Base-by-base conservation (phyloP, 768 basidiomycete species). In the Suillus spraguei region DNA sequence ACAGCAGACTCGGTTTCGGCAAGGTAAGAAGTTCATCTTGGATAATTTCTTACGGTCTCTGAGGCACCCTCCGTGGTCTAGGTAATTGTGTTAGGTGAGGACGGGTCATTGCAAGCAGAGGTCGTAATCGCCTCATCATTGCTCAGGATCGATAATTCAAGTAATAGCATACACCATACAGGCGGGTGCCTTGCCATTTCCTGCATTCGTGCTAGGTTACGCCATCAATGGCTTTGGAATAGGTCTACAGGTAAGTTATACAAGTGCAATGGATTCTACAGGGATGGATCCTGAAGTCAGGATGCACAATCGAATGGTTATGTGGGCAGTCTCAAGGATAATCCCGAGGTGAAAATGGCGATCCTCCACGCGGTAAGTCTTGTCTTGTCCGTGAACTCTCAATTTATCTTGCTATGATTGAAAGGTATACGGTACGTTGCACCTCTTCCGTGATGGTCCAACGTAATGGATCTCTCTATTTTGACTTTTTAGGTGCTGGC, bases 221-320 rank as follows among this genome's bases (percentile, higher is more conserved):
- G 66, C 72, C 28, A 67, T 83, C 61, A 79, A 78, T n/a, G 83
- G 83, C 0, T 70, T 82, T 35, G 82, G 80, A 14, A 63, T 82
- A 63, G 79, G 83, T 24, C 54, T 82, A 24, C 79, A 81, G 76
- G 88, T 86, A 63, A 49, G 70, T 58, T 60, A 9, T 20, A 13
- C 32, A 20, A 22, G 22, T 44, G 16, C 60, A 13, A 50, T 32
- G 46, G 24, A 28, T 59, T 61, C 16, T 60, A 42, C 14, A 5
- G 8, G 4, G 24, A 16, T 62, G 13, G 3, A 49, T 13, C 41
- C 35, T 49, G 28, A 9, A 32, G 56, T 35, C 16, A 83, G 78
- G 80, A 84, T 58, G 80, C 83, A 20, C 82, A 83, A 67, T 78
- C 78, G 16, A 85, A 83, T 61, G 79, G 80, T 3, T 79, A 81